A percentile compares a stretch with the other conserved stretches of the same genome.
These are phyloP conservation scores for Pichia sp. DNA, from an alignment of 1,139 yeast species.

Conservation along the genomic window DNA sequence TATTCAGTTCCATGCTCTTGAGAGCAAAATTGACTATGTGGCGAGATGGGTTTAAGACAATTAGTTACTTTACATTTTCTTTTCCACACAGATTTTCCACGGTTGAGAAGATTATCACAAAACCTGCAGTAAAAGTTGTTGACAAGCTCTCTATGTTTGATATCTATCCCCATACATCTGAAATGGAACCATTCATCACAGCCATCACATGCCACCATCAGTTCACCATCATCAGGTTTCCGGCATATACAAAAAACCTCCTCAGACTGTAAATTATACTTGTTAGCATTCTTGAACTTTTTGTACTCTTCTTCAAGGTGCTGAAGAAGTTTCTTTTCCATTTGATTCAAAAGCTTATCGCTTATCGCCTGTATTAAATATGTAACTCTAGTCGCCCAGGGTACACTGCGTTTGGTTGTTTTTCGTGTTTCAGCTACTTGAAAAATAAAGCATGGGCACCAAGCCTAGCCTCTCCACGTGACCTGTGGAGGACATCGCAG, in stretches of 20 bases:
- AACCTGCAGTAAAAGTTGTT: constrained; percentile 66
- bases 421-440: too few species aligned
- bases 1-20: constrained; percentile 62
- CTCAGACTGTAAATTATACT: constrained; percentile 40
- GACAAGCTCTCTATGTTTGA: constrained; percentile 49
- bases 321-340: constrained; percentile 16
- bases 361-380: too few species aligned
- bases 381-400: too few species aligned
- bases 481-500: too few species aligned
- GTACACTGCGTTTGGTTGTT: too few species aligned
- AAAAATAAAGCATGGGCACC: too few species aligned
- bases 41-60: constrained; percentile 55
- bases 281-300: constrained; percentile 37
- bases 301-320: constrained; percentile 42
- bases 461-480: too few species aligned
- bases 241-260: constrained; percentile 77
- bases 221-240: constrained; percentile 68
- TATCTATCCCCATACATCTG: constrained; percentile 58
- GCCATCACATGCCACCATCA: constrained; percentile 90
- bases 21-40: constrained; percentile 64
- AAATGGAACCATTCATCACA: constrained; percentile 97
- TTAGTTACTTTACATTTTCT: constrained; percentile 58
- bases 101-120: constrained; percentile 45
- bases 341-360: not conserved
- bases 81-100: constrained; percentile 56